Base-by-base conservation (phyloP, 164 flowering plant genomes). In the Taxillus chinensis region DNA sequence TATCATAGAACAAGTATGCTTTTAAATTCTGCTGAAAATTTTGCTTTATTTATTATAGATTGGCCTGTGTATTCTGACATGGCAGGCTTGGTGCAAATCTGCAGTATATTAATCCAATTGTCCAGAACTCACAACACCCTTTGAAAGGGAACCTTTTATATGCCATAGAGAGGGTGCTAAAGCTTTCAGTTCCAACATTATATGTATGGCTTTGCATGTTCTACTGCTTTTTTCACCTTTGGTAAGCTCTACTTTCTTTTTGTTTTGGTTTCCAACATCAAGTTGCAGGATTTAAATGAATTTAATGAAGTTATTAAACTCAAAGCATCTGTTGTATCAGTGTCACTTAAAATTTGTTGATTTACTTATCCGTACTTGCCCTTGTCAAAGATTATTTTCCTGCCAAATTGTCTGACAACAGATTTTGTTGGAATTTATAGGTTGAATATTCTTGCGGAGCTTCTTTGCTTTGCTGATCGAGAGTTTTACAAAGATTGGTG, bases 131-230 rank as follows among this genome's bases (percentile, higher is more conserved):
- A 6, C 88, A 91, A 67, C 99, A 95, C 66, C 99, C 99, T 59
- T 70, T 95, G 79, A 91, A 91, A 69, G 99, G 92, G 51, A 70
- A 91, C 71, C 70, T 95, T 49, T 70, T 95, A 60, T 76, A 95
- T 82, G 96, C 86, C 17, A 59, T 89, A 17, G 99, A 95, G 82
- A 89, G 99, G 78, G 82, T 95, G 65, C 67, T 95, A 85, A 95
- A 95, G 86, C 87, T 95, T 38, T 90, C 99, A 15, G 87, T 95
- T 77, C 99, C 99, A 64, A 87, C 78, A 65, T 76, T 90, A 65
- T 95, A 95, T 66, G 97, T 91, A 67, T 95, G 99, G 99, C 92
- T 95, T 71, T 95, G 99, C 92, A 91, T 89, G 95, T 95, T 95
- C 85, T 95, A 91, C 75, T 84, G 92, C 78, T 79, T 95, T 72